A percentile compares a stretch with the other conserved stretches of the same genome.
Evolutionary conservation across 2,329 filamentous ascomycete genomes (phyloP).

Genomic region (Truncatella angustata): DNA sequence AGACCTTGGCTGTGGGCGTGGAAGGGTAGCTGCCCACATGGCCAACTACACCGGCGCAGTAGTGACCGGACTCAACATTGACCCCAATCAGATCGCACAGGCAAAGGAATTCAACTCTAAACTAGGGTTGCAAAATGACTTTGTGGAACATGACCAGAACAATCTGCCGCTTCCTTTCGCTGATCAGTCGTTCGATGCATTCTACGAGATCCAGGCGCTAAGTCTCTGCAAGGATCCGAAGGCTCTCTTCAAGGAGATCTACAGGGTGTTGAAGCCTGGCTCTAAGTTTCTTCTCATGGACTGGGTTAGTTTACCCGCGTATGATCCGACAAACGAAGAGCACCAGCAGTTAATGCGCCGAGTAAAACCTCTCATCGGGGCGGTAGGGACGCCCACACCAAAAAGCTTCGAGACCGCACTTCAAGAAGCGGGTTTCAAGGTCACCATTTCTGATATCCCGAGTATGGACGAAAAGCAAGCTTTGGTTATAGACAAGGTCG

Average conservation of each 20-base stretch:
- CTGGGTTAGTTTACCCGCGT: slow-evolving; percentile 51
- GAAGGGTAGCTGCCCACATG: slow-evolving; percentile 54
- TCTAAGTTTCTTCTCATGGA: slow-evolving; percentile 49
- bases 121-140: slow-evolving; percentile 38
- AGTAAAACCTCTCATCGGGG: slow-evolving; percentile 54
- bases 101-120: slow-evolving; percentile 28
- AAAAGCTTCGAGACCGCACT: slow-evolving; percentile 44
- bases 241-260: slow-evolving; percentile 46
- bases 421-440: slow-evolving; percentile 43
- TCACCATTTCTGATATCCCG: slow-evolving; percentile 48
- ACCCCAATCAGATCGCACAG: slow-evolving; percentile 44
- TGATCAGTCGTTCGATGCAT: slow-evolving; percentile 47
- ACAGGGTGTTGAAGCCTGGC: slow-evolving; percentile 48
- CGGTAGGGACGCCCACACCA: slow-evolving; percentile 52
- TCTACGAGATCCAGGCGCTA: slow-evolving; percentile 57
- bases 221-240: slow-evolving; percentile 50
- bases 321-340: slow-evolving; percentile 43
- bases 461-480: slow-evolving; percentile 50
- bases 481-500: slow-evolving; percentile 52
- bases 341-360: slow-evolving; percentile 51
- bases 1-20: slow-evolving; percentile 52
- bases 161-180: slow-evolving; percentile 48
- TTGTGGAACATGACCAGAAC: slow-evolving; percentile 51
- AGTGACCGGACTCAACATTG: slow-evolving; percentile 53
- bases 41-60: slow-evolving; percentile 43